Evolutionary conservation across 2,329 filamentous ascomycete genomes (phyloP).

Genomic region (Fusarium sp.): DNA sequence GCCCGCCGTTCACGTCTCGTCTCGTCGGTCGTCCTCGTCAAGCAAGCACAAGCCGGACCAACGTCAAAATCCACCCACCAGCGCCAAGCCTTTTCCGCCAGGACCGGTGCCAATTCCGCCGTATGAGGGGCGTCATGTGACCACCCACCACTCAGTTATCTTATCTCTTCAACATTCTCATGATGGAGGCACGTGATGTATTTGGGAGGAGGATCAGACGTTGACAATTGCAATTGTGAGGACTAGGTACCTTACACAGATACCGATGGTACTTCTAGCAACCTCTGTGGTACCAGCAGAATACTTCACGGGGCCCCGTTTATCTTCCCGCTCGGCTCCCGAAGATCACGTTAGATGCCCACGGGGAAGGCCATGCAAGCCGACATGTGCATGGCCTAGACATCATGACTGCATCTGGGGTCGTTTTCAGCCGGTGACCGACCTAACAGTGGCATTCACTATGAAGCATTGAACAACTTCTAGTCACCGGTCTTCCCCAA

Average conservation of each 20-base stretch:
- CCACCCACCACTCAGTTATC: not conserved
- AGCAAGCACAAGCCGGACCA: slow-evolving; percentile 21
- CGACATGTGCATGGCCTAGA: not conserved
- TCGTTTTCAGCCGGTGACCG: not conserved
- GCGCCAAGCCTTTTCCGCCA: slow-evolving; percentile 24
- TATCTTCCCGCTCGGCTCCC: not conserved
- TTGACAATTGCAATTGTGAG: not conserved
- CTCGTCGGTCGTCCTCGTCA: slow-evolving; percentile 27
- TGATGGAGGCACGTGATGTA: not conserved
- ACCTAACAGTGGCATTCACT: too few relatives aligned
- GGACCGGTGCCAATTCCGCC: not conserved
- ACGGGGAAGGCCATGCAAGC: not conserved
- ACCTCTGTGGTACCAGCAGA: not conserved
- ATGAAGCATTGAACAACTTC: not conserved
- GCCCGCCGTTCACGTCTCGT: slow-evolving; percentile 26
- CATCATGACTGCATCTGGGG: not conserved
- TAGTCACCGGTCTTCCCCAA: not conserved
- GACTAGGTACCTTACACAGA: not conserved
- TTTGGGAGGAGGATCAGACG: not conserved
- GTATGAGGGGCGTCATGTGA: not conserved
- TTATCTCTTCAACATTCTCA: not conserved
- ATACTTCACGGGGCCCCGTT: not conserved
- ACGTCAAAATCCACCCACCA: slow-evolving; percentile 34
- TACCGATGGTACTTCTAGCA: not conserved
- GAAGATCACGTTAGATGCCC: not conserved